These are phyloP conservation scores for Xylaria curta DNA, from an alignment of 495 filamentous ascomycete genomes.

Conservation along the genomic window DNA sequence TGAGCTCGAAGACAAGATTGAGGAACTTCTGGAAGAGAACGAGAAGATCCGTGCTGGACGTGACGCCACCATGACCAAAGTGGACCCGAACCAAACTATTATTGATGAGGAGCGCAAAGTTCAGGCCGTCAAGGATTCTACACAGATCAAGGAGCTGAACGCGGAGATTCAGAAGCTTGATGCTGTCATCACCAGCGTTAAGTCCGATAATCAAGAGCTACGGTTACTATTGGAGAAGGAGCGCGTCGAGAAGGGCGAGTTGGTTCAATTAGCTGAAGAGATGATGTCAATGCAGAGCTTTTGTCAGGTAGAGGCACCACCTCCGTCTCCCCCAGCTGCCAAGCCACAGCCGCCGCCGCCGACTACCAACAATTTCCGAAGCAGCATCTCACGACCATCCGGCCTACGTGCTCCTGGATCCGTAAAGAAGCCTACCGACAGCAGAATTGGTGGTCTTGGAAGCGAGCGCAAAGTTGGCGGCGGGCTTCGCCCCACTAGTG, in stretches of 20 bases:
- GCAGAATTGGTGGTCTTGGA: conserved; percentile 49
- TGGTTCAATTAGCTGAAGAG: conserved; percentile 92
- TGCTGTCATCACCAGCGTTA: conserved; percentile 68
- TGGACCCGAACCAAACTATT: conserved; percentile 56
- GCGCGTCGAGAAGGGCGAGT: conserved; percentile 88
- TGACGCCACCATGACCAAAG: conserved; percentile 68
- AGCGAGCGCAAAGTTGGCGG: conserved; percentile 54
- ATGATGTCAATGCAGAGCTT: conserved; percentile 68
- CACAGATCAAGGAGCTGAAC: conserved; percentile 63
- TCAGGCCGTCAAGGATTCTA: conserved; percentile 56
- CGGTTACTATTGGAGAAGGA: conserved; percentile 73
- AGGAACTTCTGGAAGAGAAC: conserved; percentile 71
- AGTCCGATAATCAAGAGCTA: conserved; percentile 68
- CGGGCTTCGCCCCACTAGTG: conserved; percentile 52
- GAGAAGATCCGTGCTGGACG: conserved; percentile 71
- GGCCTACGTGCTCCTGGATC: conserved; percentile 52
- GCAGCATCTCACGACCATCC: conserved; percentile 41
- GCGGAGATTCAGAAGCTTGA: conserved; percentile 74
- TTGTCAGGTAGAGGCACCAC: conserved; percentile 29
- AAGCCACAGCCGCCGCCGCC: conserved; percentile 24
- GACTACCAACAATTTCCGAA: conserved; percentile 33
- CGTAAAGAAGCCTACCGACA: conserved; percentile 44
- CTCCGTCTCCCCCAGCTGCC: conserved; percentile 25
- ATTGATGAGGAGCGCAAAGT: conserved; percentile 56
- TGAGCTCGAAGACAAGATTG: conserved; percentile 74